Percentiles rank a stretch among this genome's conserved stretches.
Evolutionary conservation across 768 basidiomycete genomes (phyloP).

Genomic region (Boletus subcaerulescens): DNA sequence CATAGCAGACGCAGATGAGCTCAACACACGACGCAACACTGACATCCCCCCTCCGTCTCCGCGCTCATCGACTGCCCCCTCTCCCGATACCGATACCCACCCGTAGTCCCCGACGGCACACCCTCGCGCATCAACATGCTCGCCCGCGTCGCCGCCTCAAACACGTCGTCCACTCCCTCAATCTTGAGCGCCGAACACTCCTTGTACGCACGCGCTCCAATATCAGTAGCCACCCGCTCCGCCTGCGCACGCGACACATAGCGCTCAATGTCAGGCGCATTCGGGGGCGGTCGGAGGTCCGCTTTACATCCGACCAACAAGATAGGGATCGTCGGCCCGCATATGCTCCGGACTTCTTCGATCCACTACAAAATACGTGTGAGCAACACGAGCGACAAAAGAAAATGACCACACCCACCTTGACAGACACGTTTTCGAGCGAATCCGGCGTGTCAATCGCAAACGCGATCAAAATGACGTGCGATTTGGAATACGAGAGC

Average conservation of each 20-base stretch:
- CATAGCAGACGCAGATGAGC: too few relatives aligned
- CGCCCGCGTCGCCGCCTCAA: slow-evolving; percentile 94
- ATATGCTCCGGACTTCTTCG: slow-evolving; percentile 96
- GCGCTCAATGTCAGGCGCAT: slow-evolving; percentile 44
- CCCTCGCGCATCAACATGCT: slow-evolving; percentile 95
- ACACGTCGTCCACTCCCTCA: slow-evolving; percentile 94
- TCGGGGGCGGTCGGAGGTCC: slow-evolving; percentile 72
- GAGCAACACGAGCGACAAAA: neutral
- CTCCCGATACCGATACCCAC: slow-evolving; percentile 47
- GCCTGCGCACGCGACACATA: slow-evolving; percentile 80
- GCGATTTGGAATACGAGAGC: slow-evolving; percentile 96
- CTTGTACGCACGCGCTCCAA: slow-evolving; percentile 92
- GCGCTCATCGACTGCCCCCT: slow-evolving; percentile 37
- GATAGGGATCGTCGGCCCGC: slow-evolving; percentile 89
- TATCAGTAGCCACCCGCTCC: slow-evolving; percentile 74
- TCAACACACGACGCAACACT: slow-evolving; percentile 71
- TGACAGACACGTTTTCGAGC: slow-evolving; percentile 90
- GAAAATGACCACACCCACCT: slow-evolving; percentile 46
- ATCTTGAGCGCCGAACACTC: slow-evolving; percentile 91
- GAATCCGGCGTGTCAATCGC: slow-evolving; percentile 96
- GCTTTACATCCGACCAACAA: slow-evolving; percentile 96
- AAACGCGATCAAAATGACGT: slow-evolving; percentile 98
- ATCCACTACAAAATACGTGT: slow-evolving; percentile 67
- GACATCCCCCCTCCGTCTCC: slow-evolving; percentile 42
- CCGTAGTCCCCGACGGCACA: slow-evolving; percentile 54